phyloP scores from a whole-genome alignment of 768 basidiomycete genomes.

The Tulasnella sp. region DNA sequence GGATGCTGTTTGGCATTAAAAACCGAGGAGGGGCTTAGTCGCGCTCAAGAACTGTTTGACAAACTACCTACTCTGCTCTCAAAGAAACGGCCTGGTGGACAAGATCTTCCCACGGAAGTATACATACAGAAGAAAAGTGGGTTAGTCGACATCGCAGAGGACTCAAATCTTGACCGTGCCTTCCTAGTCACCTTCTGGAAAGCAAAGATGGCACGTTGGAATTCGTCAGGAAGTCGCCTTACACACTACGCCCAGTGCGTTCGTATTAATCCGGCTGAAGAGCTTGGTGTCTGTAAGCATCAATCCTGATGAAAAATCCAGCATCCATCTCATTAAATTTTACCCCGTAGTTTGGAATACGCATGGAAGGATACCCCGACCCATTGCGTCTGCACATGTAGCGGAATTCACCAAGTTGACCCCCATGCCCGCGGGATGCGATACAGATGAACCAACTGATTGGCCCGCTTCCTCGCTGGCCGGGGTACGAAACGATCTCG shows the following conservation, averaged over 20 bases:
- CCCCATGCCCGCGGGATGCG: conserved; percentile 34
- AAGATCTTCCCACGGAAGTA: conserved; percentile 64
- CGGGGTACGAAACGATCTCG: conserved; percentile 11
- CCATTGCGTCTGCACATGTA: conserved; percentile 53
- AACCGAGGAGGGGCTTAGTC: conserved; percentile 36
- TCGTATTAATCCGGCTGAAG: conserved; percentile 51
- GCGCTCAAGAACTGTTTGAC: conserved; percentile 56
- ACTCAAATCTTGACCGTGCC: no score
- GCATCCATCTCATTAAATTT: not conserved
- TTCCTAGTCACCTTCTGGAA: conserved; percentile 62
- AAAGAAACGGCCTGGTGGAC: conserved; percentile 55
- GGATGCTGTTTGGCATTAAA: conserved; percentile 58
- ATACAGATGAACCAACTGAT: not conserved
- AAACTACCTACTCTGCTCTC: conserved; percentile 52
- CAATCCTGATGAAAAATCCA: not conserved
- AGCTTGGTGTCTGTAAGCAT: conserved; percentile 60
- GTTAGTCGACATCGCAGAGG: conserved; percentile 26
- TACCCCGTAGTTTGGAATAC: conserved; percentile 63
- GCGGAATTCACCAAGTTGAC: conserved; percentile 44
- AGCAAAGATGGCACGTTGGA: conserved; percentile 51
- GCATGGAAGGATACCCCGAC: conserved; percentile 50
- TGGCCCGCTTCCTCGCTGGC: not conserved
- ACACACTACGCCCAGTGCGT: conserved; percentile 47
- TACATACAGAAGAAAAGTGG: conserved; percentile 69
- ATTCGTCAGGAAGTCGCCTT: conserved; percentile 34